phyloP scores from a whole-genome alignment of 2,329 filamentous ascomycete species.

The Cladosporium sp. region DNA sequence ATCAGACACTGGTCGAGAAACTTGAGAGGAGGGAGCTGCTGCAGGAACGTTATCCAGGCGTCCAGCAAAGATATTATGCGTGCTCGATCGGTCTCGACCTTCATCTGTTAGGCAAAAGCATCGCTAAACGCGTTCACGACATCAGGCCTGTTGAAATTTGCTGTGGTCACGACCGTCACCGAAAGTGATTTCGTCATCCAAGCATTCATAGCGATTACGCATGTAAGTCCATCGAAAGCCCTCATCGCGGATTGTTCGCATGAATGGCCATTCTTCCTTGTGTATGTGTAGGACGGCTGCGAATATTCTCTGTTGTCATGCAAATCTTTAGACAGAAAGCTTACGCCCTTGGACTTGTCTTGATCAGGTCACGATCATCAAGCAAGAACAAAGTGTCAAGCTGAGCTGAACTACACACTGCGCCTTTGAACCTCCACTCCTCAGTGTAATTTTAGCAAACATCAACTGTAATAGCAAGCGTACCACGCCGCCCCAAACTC shows the following conservation, averaged over 20 bases:
- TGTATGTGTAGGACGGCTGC: background rate
- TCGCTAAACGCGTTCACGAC: background rate
- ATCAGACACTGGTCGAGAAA: background rate
- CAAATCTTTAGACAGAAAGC: background rate
- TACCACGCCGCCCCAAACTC: background rate
- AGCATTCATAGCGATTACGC: background rate
- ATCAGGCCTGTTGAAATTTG: background rate
- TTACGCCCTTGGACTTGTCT: background rate
- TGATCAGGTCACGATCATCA: background rate
- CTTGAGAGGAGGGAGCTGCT: background rate
- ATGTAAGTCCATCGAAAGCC: background rate
- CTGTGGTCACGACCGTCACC: background rate
- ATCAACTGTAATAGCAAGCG: background rate
- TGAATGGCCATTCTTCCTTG: background rate
- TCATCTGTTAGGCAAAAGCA: background rate
- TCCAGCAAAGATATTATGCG: background rate
- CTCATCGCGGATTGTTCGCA: background rate
- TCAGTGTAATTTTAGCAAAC: background rate
- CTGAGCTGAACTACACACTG: background rate
- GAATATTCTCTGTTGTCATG: background rate
- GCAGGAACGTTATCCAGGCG: background rate
- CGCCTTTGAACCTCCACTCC: background rate
- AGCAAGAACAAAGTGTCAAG: background rate
- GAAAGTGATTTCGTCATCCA: background rate
- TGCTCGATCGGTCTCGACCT: background rate